A percentile compares a stretch with the other conserved stretches of the same genome.
These are phyloP conservation scores for Hypoxylon rickii DNA, from an alignment of 495 filamentous ascomycete genomes.

Conservation along the genomic window DNA sequence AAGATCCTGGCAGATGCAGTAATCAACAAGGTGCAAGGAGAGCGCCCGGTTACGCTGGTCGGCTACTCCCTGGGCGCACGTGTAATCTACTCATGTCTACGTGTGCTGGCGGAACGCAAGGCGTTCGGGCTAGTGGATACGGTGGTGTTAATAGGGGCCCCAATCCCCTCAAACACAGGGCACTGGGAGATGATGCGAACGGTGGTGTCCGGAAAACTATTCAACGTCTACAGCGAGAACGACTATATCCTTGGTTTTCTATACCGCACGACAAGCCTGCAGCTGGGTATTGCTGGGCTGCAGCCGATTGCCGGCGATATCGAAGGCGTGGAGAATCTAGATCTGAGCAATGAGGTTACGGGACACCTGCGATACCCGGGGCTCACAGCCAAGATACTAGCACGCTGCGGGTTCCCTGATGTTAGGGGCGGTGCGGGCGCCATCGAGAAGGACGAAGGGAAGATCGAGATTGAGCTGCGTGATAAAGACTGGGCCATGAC, in stretches of 20 bases:
- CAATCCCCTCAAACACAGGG: conserved; percentile 65
- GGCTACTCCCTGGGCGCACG: conserved; percentile 86
- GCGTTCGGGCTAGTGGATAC: conserved; percentile 82
- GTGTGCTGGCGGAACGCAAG: conserved; percentile 65
- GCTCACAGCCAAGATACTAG: conserved; percentile 69
- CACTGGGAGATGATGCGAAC: conserved; percentile 72
- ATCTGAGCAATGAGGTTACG: conserved; percentile 71
- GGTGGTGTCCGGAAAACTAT: conserved; percentile 72
- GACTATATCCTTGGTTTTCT: conserved; percentile 78
- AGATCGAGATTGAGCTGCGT: conserved; percentile 48
- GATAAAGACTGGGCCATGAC: conserved; percentile 37
- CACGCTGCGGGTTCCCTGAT: conserved; percentile 69
- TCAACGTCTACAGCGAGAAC: conserved; percentile 79
- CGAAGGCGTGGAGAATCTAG: conserved; percentile 73
- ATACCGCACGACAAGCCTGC: conserved; percentile 75
- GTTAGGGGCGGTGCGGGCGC: conserved; percentile 56
- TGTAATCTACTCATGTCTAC: conserved; percentile 78
- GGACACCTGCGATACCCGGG: conserved; percentile 76
- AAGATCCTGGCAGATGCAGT: conserved; percentile 81
- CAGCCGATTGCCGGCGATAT: conserved; percentile 64
- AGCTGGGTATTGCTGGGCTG: conserved; percentile 76
- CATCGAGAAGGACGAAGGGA: conserved; percentile 63
- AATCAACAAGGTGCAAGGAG: conserved; percentile 82
- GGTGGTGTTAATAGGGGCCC: conserved; percentile 81
- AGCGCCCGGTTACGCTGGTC: conserved; percentile 80